These are phyloP conservation scores for Capronia epimyces DNA, from an alignment of 2,329 filamentous ascomycete species.

Conservation along the genomic window DNA sequence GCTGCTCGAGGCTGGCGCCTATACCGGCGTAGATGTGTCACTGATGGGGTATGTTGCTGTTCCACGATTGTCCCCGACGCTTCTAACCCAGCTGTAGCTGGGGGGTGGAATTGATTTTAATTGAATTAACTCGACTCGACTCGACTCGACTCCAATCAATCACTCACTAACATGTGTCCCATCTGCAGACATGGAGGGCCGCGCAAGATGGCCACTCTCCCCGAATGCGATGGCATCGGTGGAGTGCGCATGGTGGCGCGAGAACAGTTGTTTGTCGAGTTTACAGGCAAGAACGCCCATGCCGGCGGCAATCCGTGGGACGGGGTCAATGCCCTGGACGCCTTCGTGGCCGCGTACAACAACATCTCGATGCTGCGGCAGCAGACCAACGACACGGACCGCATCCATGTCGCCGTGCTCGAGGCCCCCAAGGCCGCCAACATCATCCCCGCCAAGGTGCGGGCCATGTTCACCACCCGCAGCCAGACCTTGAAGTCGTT, in stretches of 20 bases:
- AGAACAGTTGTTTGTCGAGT: conserved; percentile 24
- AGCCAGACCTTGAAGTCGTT: conserved; percentile 42
- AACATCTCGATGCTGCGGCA: conserved; percentile 51
- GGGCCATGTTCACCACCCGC: conserved; percentile 44
- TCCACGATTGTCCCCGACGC: conserved; percentile 6
- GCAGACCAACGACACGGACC: conserved; percentile 50
- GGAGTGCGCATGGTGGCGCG: conserved; percentile 22
- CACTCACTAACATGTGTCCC: neutral
- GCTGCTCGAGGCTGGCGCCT: conserved; percentile 43
- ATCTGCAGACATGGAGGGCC: neutral
- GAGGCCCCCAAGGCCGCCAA: conserved; percentile 52
- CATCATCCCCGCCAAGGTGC: conserved; percentile 51
- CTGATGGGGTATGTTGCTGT: conserved; percentile 39
- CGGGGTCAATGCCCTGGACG: conserved; percentile 57
- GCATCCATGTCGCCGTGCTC: conserved; percentile 52
- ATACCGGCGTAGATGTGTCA: conserved; percentile 38
- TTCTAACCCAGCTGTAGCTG: no score
- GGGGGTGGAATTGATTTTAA: no score
- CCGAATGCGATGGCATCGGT: conserved; percentile 6
- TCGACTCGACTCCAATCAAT: no score
- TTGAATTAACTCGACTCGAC: no score
- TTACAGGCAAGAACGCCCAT: conserved; percentile 51
- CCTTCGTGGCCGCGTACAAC: conserved; percentile 45
- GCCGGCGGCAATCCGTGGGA: conserved; percentile 55
- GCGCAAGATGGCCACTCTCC: neutral